These are phyloP conservation scores for Phyllostachys edulis DNA, from an alignment of 176 grass and related monocot species.

Conservation along the genomic window DNA sequence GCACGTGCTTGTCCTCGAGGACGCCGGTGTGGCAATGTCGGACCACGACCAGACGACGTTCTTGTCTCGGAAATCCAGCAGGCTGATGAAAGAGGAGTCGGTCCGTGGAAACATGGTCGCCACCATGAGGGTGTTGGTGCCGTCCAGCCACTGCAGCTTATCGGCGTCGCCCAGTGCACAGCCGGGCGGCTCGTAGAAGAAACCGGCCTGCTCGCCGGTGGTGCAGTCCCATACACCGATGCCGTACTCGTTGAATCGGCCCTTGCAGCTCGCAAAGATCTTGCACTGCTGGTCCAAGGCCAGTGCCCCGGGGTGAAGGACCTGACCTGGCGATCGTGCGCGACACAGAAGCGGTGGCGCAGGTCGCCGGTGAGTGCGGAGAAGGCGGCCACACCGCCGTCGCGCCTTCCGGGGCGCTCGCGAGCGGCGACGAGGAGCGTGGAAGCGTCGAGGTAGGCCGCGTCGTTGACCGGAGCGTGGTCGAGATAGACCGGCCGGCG, in stretches of 20 bases:
- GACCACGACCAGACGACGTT: slow-evolving; percentile 78
- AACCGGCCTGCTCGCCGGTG: slow-evolving; percentile 63
- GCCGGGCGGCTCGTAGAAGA: slow-evolving; percentile 80
- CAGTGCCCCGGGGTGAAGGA: slow-evolving; percentile 72
- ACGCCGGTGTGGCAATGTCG: slow-evolving; percentile 51
- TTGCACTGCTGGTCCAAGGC: not conserved
- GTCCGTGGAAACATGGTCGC: slow-evolving; percentile 80
- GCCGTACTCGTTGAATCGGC: slow-evolving; percentile 83
- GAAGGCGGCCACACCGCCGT: slow-evolving; percentile 62
- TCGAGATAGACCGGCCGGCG: slow-evolving; percentile 52
- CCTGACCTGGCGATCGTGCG: slow-evolving; percentile 46
- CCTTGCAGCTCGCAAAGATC: slow-evolving; percentile 85
- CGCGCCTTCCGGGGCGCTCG: slow-evolving; percentile 39
- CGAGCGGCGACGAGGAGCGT: slow-evolving; percentile 77
- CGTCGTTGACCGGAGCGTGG: slow-evolving; percentile 77
- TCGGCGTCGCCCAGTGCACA: slow-evolving; percentile 79
- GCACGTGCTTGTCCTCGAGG: slow-evolving; percentile 74
- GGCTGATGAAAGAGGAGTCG: slow-evolving; percentile 64
- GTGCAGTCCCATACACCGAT: slow-evolving; percentile 60
- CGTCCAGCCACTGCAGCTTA: slow-evolving; percentile 74
- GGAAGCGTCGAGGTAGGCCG: slow-evolving; percentile 58
- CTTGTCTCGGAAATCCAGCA: slow-evolving; percentile 74
- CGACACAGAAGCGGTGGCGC: slow-evolving; percentile 56
- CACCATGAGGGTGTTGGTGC: slow-evolving; percentile 51
- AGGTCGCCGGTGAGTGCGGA: slow-evolving; percentile 52